Base-by-base conservation (phyloP, 495 filamentous ascomycete genomes). In the Hypomontagnella monticulosa region DNA sequence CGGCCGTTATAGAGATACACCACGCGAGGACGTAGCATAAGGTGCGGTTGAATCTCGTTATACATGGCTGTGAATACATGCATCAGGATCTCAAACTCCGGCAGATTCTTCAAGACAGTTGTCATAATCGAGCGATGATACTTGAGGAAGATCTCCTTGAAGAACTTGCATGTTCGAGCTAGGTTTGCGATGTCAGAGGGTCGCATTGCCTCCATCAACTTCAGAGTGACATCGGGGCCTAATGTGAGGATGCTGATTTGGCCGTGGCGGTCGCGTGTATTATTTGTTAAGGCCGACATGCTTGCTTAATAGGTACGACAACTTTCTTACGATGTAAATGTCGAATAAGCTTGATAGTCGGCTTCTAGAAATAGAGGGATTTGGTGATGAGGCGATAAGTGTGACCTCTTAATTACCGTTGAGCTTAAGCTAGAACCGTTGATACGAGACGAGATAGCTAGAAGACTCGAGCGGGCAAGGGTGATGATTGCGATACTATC, bases 201-300 rank as follows among this genome's bases (percentile, higher is more conserved):
- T 30, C 71, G 64, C 55, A 79, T 47, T 11, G 71, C 0, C 34
- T 69, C 63, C 58, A 77, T 70, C 11, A 80, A 72, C 7, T 76
- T 65, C 36, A 77, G 60, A 5, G 77, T 23, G 0, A 71, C 49
- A 43, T 81, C 79, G 1, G 70, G 55, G 0, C 75, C 72, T 0
- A 79, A 10, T 7, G 11, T 11, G 4, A 27, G 11, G 0, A 54
- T 23, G 3, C 12, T 5, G 44, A 11, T 1, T 42, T 34, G 9
- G 5, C 8, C 16, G 23, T 4, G n/a, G 7, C 12, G 44, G 12
- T 20, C 14, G 20, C 27, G 5, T 0, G 18, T 32, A 4, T 3
- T 7, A 10, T 23, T 14, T 9, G 16, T 10, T n/a, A n/a, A n/a
- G 36, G 37, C 23, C 1, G 41, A 15, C 51, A 62, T 62, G 36